phyloP scores from a whole-genome alignment of 495 filamentous ascomycete genomes.

The Echria macrotheca region DNA sequence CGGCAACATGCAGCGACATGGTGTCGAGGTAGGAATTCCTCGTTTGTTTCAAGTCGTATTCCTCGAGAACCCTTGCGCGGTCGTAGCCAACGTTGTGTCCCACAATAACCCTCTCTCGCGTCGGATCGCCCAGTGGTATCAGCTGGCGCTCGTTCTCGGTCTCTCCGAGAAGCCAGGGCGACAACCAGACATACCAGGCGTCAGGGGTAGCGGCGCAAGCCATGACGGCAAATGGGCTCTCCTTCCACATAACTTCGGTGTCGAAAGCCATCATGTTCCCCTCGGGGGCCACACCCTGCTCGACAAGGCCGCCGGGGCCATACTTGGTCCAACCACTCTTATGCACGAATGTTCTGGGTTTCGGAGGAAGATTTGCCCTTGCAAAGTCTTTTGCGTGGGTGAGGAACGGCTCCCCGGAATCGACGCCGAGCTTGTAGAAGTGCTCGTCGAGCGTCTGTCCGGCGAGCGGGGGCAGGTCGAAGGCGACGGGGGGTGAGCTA shows the following conservation, averaged over 20 bases:
- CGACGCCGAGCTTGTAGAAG: slow-evolving; percentile 84
- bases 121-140: slow-evolving; percentile 75
- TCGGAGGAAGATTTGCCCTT: slow-evolving; percentile 56
- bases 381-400: slow-evolving; percentile 68
- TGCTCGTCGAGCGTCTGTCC: slow-evolving; percentile 87
- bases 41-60: slow-evolving; percentile 78
- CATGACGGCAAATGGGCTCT: slow-evolving; percentile 89
- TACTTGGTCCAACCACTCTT: slow-evolving; percentile 95
- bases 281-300: slow-evolving; percentile 68
- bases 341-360: slow-evolving; percentile 73
- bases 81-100: slow-evolving; percentile 98
- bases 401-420: slow-evolving; percentile 85
- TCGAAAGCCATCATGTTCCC: slow-evolving; percentile 87
- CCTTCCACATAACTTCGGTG: slow-evolving; percentile 94
- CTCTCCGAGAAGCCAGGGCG: slow-evolving; percentile 88
- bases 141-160: slow-evolving; percentile 71
- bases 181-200: slow-evolving; percentile 96
- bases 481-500: slow-evolving; percentile 66
- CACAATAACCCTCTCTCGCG: slow-evolving; percentile 66
- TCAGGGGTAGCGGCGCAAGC: slow-evolving; percentile 83
- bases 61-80: slow-evolving; percentile 78
- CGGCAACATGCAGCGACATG: slow-evolving; percentile 96
- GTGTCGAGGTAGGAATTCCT: slow-evolving; percentile 90
- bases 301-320: slow-evolving; percentile 60
- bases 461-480: slow-evolving; percentile 75